These are phyloP conservation scores for Penicillium herquei DNA, from an alignment of 495 filamentous ascomycete genomes.

Conservation along the genomic window DNA sequence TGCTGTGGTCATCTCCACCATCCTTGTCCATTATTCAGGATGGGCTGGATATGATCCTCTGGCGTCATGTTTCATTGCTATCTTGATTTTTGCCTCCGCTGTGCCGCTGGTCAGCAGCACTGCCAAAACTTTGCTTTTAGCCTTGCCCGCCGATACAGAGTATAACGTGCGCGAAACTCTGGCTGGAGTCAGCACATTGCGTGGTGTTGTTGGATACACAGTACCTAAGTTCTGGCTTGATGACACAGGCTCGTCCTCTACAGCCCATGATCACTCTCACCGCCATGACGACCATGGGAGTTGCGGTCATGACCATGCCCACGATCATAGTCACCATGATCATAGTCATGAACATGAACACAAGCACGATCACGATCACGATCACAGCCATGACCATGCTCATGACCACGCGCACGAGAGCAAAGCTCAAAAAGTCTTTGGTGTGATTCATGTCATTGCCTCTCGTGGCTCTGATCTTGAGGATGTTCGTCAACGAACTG, in stretches of 20 bases:
- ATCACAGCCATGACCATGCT: slow-evolving; percentile 25
- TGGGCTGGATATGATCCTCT: slow-evolving; percentile 97
- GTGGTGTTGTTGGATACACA: slow-evolving; percentile 81
- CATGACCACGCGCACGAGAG: slow-evolving; percentile 27
- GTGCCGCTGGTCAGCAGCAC: slow-evolving; percentile 84
- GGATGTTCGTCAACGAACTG: slow-evolving; percentile 69
- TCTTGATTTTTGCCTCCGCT: slow-evolving; percentile 86
- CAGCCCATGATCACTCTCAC: slow-evolving; percentile 24
- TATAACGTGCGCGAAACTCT: slow-evolving; percentile 85
- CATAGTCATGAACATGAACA: slow-evolving; percentile 20
- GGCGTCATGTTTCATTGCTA: slow-evolving; percentile 89
- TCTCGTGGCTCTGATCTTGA: slow-evolving; percentile 68
- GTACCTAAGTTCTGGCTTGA: slow-evolving; percentile 95
- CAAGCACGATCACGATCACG: slow-evolving; percentile 18
- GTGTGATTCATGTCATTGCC: slow-evolving; percentile 81
- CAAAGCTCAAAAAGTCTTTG: slow-evolving; percentile 56
- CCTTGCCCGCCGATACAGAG: slow-evolving; percentile 80
- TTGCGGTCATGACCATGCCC: slow-evolving; percentile 21
- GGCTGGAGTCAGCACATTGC: slow-evolving; percentile 74
- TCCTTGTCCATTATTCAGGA: slow-evolving; percentile 77
- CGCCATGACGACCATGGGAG: slow-evolving; percentile 16
- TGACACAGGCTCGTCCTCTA: slow-evolving; percentile 51
- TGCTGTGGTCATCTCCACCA: slow-evolving; percentile 89
- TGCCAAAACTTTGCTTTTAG: slow-evolving; percentile 76
- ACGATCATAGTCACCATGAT: slow-evolving; percentile 27